phyloP scores from a whole-genome alignment of 2,329 filamentous ascomycete species.

The Rosellinia necatrix region DNA sequence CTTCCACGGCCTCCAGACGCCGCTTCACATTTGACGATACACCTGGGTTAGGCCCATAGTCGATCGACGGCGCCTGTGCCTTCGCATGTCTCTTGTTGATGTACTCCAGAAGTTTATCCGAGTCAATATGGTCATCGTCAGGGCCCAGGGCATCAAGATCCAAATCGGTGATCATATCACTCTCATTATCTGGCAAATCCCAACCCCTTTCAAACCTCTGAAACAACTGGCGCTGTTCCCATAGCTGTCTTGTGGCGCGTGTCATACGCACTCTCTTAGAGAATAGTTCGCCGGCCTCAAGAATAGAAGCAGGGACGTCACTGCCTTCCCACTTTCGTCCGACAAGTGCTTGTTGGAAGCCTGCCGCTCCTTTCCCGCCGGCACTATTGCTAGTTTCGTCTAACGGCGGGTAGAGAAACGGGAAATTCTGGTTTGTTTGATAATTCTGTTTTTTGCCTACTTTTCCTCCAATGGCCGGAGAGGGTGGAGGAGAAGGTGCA shows the following conservation, averaged over 20 bases:
- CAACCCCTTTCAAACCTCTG: slow-evolving; percentile 92
- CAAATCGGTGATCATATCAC: slow-evolving; percentile 44
- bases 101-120: slow-evolving; percentile 45
- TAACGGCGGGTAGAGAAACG: slow-evolving; percentile 93
- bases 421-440: slow-evolving; percentile 98
- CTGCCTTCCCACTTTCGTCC: slow-evolving; percentile 91
- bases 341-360: slow-evolving; percentile 77
- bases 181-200: slow-evolving; percentile 57
- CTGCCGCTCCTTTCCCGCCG: slow-evolving; percentile 84
- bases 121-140: slow-evolving; percentile 42
- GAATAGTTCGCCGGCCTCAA: slow-evolving; percentile 93
- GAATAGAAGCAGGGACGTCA: slow-evolving; percentile 90
- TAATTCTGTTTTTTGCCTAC: slow-evolving; percentile 99
- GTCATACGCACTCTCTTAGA: slow-evolving; percentile 89
- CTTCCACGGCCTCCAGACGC: slow-evolving; percentile 77
- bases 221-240: slow-evolving; percentile 90
- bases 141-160: slow-evolving; percentile 41
- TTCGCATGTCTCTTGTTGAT: slow-evolving; percentile 51
- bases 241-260: slow-evolving; percentile 86
- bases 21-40: slow-evolving; percentile 62
- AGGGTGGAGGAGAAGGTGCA: slow-evolving; percentile 92
- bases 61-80: slow-evolving; percentile 47
- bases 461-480: slow-evolving; percentile 84
- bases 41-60: slow-evolving; percentile 56
- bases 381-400: slow-evolving; percentile 87